phyloP scores from a whole-genome alignment of 805 yeast species.

The Lipomyces mesembrius region DNA sequence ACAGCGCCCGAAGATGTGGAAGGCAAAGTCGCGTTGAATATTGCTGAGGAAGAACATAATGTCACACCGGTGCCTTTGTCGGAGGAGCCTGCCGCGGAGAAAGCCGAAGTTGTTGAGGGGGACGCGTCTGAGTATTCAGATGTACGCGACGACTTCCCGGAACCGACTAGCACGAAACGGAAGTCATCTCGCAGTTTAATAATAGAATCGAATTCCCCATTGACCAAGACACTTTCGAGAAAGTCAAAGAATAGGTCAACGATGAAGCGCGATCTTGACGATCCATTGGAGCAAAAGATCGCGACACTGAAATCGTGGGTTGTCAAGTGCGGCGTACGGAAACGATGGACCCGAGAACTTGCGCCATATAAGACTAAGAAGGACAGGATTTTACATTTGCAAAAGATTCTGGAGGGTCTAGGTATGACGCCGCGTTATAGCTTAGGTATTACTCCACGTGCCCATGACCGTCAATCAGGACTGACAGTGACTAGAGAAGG shows the following conservation, averaged over 20 bases:
- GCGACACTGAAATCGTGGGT: slow-evolving; percentile 40
- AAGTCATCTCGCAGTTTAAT: not conserved
- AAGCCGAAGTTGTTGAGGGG: not conserved
- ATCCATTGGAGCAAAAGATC: slow-evolving; percentile 38
- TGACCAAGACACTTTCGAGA: slow-evolving; percentile 4
- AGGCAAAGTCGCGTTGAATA: not conserved
- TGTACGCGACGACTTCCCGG: slow-evolving; percentile 17
- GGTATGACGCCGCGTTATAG: slow-evolving; percentile 43
- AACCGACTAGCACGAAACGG: slow-evolving; percentile 13
- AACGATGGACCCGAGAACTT: slow-evolving; percentile 39
- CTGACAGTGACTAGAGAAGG: slow-evolving; percentile 34
- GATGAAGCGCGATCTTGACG: slow-evolving; percentile 6
- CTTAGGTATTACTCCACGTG: not conserved
- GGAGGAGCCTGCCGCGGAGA: slow-evolving; percentile 6
- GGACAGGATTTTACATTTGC: slow-evolving; percentile 36
- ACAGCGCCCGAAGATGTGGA: not conserved
- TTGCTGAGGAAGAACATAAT: not conserved
- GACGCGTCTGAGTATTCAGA: slow-evolving; percentile 25
- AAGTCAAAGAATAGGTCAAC: not conserved
- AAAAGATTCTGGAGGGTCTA: slow-evolving; percentile 33
- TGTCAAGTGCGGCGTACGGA: slow-evolving; percentile 42
- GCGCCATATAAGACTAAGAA: slow-evolving; percentile 35
- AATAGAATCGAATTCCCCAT: not conserved
- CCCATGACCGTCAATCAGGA: not conserved
- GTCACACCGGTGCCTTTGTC: not conserved